Conservation (phyloP, 345 rosid genomes). For the Pistacia vera region DNA sequence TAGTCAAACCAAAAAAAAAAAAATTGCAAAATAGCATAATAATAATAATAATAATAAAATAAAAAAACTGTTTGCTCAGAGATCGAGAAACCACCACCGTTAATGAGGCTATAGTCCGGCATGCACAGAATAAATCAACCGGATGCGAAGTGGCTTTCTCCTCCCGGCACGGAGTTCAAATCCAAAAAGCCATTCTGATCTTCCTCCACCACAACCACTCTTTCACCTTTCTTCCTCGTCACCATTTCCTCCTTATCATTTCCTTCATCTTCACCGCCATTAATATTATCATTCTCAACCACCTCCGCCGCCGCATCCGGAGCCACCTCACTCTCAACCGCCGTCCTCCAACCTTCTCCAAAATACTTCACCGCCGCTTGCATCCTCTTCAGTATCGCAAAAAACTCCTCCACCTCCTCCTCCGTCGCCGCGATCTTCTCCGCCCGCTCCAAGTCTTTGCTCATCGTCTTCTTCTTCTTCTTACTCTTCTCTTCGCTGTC, state of each 20-base stretch:
- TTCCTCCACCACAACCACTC: neutral
- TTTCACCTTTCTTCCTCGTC: neutral
- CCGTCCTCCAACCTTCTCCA: slow-evolving; percentile 21
- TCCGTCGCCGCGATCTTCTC: slow-evolving; percentile 18
- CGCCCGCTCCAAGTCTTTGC: neutral
- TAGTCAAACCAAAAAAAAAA: too few species aligned
- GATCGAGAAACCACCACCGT: too few species aligned
- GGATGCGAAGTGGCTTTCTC: neutral
- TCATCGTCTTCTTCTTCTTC: slow-evolving; percentile 13
- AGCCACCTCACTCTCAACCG: slow-evolving; percentile 5
- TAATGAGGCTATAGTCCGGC: too few species aligned
- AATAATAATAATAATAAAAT: too few species aligned
- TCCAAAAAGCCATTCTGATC: slow-evolving; percentile 12
- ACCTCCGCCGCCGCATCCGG: too few species aligned
- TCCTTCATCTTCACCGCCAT: too few species aligned
- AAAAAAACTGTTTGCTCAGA: too few species aligned
- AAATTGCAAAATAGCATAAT: too few species aligned
- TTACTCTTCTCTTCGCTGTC: slow-evolving; percentile 6
- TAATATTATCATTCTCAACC: too few species aligned
- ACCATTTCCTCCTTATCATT: neutral
- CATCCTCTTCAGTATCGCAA: slow-evolving; percentile 22
- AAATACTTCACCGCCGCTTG: slow-evolving; percentile 16
- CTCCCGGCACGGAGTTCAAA: slow-evolving; percentile 30
- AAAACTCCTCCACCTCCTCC: slow-evolving; percentile 24
- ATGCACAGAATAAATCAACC: neutral